Base-by-base conservation (phyloP, 495 filamentous ascomycete genomes). In the Trichoderma asperelloides region DNA sequence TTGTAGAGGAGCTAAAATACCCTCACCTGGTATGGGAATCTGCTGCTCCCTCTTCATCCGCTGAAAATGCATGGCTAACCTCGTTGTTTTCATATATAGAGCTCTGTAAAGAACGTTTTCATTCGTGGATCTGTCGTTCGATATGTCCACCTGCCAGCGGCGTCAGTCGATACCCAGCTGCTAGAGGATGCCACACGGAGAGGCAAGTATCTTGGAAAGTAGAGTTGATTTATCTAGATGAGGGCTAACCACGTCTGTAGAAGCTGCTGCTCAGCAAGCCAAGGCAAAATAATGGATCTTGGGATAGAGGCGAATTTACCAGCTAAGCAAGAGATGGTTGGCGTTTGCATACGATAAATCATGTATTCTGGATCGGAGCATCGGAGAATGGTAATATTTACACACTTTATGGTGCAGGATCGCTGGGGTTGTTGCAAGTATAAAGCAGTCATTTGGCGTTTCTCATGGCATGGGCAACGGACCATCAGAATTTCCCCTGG, bases 91-190 rank as follows among this genome's bases (percentile, higher is more conserved):
- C n/a, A n/a, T n/a, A n/a, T n/a, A 16, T 27, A 82, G 79, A 83
- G 81, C 70, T 95, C 93, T n/a, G 92, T 96, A 67, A 96, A 96
- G 81, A 98, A 96, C 74, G 92, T 98, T 76, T 98, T 98, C 75
- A 98, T 98, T 73, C 86, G 95, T 71, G 95, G 95, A 8, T 96
- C 92, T 66, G 95, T 98, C 37, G 95, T 98, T 67, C 86, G 95
- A 68, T 98, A 98, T 74, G 93, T 98, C 67, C 90, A 98, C 75
- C 78, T 98, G 66, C 96, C 95, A 0, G 85, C 87, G n/a, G 85
- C 81, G 37, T 89, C 91, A 51, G 93, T 98, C 28, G 95, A 98
- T 75, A 89, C 92, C 15, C 89, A 89, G 37, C 77, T 99, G 70
- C 78, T 99, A 73, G 95, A 98, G 82, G 95, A 99, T 86, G 93